Conservation (phyloP, 73 alveolate species). For the Paramecium sexaurelia region DNA sequence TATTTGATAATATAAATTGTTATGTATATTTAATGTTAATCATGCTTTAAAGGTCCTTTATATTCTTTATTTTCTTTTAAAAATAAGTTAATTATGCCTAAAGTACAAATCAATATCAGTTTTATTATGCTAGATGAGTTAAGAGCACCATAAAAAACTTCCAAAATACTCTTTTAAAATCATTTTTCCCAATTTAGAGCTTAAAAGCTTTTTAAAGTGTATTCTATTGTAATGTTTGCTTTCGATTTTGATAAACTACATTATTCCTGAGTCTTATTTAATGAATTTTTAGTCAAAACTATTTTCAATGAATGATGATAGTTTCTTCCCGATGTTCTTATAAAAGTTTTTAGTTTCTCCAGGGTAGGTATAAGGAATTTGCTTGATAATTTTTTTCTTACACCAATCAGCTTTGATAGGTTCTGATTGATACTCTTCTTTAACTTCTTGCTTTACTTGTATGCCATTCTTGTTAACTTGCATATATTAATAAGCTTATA, state of each 20-base stretch:
- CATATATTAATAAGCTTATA: not conserved
- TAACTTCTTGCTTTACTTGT: not conserved
- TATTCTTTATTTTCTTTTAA: not conserved
- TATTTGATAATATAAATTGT: no score
- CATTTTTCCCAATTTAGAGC: not conserved
- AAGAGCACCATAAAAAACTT: not conserved
- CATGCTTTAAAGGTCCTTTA: not conserved
- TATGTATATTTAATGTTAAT: not conserved
- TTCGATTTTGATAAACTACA: not conserved
- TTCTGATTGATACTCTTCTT: not conserved
- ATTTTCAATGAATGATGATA: not conserved
- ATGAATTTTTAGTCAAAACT: not conserved
- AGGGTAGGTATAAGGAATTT: not conserved
- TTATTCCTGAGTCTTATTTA: not conserved
- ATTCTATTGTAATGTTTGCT: not conserved
- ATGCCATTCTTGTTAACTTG: not conserved
- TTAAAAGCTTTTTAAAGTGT: not conserved
- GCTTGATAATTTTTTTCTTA: not conserved
- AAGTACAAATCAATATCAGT: not conserved
- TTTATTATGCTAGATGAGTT: not conserved
- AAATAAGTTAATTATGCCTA: not conserved
- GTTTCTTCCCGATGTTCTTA: not conserved
- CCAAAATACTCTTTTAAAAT: not conserved
- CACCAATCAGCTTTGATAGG: not conserved
- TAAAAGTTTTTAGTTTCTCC: slow-evolving; percentile 20